phyloP scores from a whole-genome alignment of 192 early-diverging fungal species.

The Coemansia sp. region DNA sequence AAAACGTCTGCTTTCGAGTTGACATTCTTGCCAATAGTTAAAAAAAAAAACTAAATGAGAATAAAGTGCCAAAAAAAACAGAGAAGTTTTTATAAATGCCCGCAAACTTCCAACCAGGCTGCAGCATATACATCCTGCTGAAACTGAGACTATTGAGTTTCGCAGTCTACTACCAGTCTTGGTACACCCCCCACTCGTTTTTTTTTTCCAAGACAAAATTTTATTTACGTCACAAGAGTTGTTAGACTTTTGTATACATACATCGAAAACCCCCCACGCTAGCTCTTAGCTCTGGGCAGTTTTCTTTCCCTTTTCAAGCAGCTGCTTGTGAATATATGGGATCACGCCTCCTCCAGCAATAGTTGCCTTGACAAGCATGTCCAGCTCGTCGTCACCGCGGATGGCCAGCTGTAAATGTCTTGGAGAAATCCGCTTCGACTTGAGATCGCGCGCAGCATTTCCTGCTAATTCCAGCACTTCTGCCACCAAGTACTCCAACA shows the following conservation, averaged over 20 bases:
- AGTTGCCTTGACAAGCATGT: slow-evolving; percentile 82
- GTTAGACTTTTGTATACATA: no score
- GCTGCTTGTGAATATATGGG: slow-evolving; percentile 58
- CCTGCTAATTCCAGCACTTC: slow-evolving; percentile 92
- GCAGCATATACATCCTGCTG: background rate
- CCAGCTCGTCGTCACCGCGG: slow-evolving; percentile 89
- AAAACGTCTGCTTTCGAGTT: background rate
- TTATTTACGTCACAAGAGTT: background rate
- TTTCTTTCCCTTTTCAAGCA: slow-evolving; percentile 55
- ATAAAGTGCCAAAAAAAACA: background rate
- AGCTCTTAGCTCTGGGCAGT: background rate
- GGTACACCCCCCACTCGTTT: background rate
- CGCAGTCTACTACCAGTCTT: slow-evolving; percentile 9
- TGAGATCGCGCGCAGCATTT: slow-evolving; percentile 87
- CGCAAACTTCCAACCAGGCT: no score
- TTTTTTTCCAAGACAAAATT: background rate
- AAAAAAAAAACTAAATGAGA: no score
- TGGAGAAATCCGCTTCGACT: slow-evolving; percentile 87
- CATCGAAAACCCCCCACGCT: no score
- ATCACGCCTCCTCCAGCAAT: slow-evolving; percentile 87
- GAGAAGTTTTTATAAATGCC: background rate
- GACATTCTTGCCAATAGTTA: no score
- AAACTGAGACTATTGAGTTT: slow-evolving; percentile 10
- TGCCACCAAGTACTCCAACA: slow-evolving; percentile 90
- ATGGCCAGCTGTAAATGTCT: slow-evolving; percentile 89